phyloP scores from a whole-genome alignment of 2,329 filamentous ascomycete genomes.

The Capronia coronata region DNA sequence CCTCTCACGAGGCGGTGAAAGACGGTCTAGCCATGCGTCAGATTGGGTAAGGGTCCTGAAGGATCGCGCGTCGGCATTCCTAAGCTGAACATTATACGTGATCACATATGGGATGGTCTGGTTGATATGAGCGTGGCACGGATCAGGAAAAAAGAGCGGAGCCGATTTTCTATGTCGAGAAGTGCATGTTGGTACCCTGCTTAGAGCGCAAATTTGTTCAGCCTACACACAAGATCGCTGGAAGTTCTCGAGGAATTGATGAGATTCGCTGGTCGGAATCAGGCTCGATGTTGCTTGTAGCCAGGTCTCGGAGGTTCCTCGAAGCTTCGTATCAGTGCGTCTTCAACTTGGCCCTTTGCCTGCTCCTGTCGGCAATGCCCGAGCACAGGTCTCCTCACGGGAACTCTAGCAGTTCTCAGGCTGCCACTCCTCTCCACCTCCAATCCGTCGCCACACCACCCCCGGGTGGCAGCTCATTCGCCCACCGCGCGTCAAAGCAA shows the following conservation, averaged over 20 bases:
- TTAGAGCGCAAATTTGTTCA: constrained; percentile 20
- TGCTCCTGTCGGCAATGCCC: constrained; percentile 22
- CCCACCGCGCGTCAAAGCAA: constrained; percentile 49
- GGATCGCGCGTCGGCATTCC: constrained; percentile 50
- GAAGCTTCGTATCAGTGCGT: constrained; percentile 18
- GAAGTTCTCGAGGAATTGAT: constrained; percentile 14
- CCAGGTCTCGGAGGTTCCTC: constrained; percentile 21
- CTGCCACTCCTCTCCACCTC: constrained; percentile 39
- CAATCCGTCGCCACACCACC: constrained; percentile 30
- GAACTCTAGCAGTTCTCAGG: constrained; percentile 28
- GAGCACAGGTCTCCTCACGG: constrained; percentile 5
- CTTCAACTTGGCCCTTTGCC: constrained; percentile 22
- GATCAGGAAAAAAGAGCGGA: constrained; percentile 44
- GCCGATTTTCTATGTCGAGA: constrained; percentile 34
- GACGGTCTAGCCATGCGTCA: constrained; percentile 43
- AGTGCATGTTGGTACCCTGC: constrained; percentile 9
- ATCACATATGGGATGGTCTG: constrained; percentile 54
- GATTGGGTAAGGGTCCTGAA: constrained; percentile 34
- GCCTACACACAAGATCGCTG: constrained; percentile 21
- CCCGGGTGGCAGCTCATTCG: constrained; percentile 34
- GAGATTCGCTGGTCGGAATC: constrained; percentile 27
- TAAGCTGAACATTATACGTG: constrained; percentile 53
- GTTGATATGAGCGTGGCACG: constrained; percentile 36
- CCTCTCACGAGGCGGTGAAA: constrained; percentile 35
- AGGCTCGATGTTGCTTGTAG: constrained; percentile 25